Base-by-base conservation (phyloP, 139 green algal genomes). In the Zygnema circumcarinatum region DNA sequence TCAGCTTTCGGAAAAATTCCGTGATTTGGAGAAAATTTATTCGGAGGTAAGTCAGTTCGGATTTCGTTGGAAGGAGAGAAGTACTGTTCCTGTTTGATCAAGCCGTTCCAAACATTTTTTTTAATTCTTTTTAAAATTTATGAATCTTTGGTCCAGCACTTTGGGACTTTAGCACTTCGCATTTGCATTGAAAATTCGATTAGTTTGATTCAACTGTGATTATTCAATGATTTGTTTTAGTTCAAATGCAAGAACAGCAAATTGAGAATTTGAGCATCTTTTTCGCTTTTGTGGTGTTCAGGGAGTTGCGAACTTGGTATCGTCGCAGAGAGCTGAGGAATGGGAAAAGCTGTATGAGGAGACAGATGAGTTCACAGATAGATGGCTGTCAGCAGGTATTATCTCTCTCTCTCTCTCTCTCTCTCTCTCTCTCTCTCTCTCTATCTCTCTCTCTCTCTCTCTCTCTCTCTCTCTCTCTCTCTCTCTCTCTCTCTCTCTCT, bases 371-470 rank as follows among this genome's bases (percentile, higher is more conserved):
- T 47, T 25, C 16, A 78, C 69, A 25, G 36, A 78, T 11, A 78
- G 16, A 25, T 78, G 38, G 69, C 38, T 47, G 3, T 78, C 39
- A 3, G 36, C 47, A 62, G 47, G 47, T 62, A 62, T 62, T 16
- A 16, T 11, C 69, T 78, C 69, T 11, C 69, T 78, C 39, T 78
- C 69, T 11, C 69, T 78, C 69, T 78, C 69, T 11, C 69, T 78
- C 69, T 78, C 69, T 11, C 69, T 78, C 69, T 78, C 69, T 11
- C 79, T 85, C 29, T 85, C 42, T 31, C 79, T 67, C 79, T 1
- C 25, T 32, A 11, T 81, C 79, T 52, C 32, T n/a, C 62, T 84
- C 79, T 40, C 79, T 20, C 79, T 36, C 79, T 38, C 54, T 32
- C 31, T 79, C 53, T 31, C 53, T n/a, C 79, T 36, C 38, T 67